A percentile compares a stretch with the other conserved stretches of the same genome.
Conservation (phyloP, 371 early-diverging fungal genomes). For the Dichotomocladium elegans region DNA sequence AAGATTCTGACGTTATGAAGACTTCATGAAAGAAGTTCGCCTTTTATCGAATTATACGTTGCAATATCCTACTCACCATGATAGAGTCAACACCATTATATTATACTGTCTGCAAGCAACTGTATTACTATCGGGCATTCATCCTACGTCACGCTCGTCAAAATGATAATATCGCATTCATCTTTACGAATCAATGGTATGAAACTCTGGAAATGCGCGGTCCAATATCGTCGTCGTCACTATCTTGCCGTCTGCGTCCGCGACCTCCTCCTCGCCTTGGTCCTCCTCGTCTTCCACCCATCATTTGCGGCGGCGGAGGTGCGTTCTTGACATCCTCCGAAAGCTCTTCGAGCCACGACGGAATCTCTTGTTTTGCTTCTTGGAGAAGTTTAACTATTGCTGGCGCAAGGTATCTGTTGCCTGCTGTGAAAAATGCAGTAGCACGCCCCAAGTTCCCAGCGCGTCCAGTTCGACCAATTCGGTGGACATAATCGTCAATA, state of each 20-base stretch:
- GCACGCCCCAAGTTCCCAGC: conserved; percentile 93
- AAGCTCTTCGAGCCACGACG: conserved; percentile 63
- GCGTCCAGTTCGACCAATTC: conserved; percentile 93
- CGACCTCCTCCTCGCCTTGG: conserved; percentile 19
- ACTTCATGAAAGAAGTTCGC: too few relatives aligned
- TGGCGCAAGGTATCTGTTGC: conserved; percentile 80
- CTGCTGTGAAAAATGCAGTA: conserved; percentile 93
- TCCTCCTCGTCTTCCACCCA: conserved; percentile 22
- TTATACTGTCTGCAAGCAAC: too few relatives aligned
- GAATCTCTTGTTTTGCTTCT: conserved; percentile 46
- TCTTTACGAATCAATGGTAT: not conserved
- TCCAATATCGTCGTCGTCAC: conserved; percentile 15
- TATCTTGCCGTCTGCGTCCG: conserved; percentile 2
- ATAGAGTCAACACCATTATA: too few relatives aligned
- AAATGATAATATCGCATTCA: not conserved
- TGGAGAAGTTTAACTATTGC: conserved; percentile 72
- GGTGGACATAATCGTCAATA: conserved; percentile 94
- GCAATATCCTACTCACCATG: too few relatives aligned
- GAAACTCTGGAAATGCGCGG: conserved; percentile 9
- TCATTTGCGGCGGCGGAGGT: conserved; percentile 6
- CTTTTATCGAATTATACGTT: too few relatives aligned
- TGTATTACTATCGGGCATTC: too few relatives aligned
- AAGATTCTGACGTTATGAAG: too few relatives aligned
- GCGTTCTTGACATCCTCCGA: conserved; percentile 9
- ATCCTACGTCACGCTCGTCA: too few relatives aligned